Evolutionary conservation across 1,284 basidiomycete species (phyloP), one percentile per base, ranked within the genome.

Genomic region (Gymnopus androsaceus): DNA sequence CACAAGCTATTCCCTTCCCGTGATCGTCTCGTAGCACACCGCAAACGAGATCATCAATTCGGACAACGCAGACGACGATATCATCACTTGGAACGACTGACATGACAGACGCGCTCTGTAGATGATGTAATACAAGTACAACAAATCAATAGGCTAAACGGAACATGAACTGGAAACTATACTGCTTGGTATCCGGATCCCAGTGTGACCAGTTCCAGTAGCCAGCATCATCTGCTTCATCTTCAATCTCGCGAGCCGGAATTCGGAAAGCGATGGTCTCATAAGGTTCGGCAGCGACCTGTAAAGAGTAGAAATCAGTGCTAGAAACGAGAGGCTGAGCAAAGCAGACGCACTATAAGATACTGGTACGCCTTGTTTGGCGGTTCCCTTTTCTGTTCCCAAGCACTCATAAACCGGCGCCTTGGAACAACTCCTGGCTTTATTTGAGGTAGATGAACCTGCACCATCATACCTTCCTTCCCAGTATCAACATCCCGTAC

Each of bases 251-350:
- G 52, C 92, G 86, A n/a, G 95, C 90, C 44, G 96, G 97, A 63
- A 99, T 93, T 28, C 96, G 93, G 79, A 99, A 99, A 8, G 95
- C 93, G 63, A 99, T 96, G 2, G 95, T 98, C 75, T 99, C 96
- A 70, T 99, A 99, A 5, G 97, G 96, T 67, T 99, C 97, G 17
- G 97, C 95, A 15, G 96, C 97, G 55, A 99, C 92, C 94, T 97
- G 64, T 27, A 36, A 38, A 38, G 53, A 45, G 52, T 33, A 51
- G 40, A 62, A 52, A 8, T 52, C 30, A 28, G 30, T 6, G 15
- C n/a, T 23, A 66, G 37, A 45, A 44, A 56, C 12, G 40, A 23
- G 50, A 60, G 15, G 30, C 27, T 27, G 15, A 23, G 44, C 59
- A 23, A 46, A 44, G 21, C 46, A 33, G 53, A 84, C 93, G 67